Evolutionary conservation across 352 stramenopile genomes (phyloP), one percentile per base, ranked within the genome.

Genomic region (Phytophthora tubulina): DNA sequence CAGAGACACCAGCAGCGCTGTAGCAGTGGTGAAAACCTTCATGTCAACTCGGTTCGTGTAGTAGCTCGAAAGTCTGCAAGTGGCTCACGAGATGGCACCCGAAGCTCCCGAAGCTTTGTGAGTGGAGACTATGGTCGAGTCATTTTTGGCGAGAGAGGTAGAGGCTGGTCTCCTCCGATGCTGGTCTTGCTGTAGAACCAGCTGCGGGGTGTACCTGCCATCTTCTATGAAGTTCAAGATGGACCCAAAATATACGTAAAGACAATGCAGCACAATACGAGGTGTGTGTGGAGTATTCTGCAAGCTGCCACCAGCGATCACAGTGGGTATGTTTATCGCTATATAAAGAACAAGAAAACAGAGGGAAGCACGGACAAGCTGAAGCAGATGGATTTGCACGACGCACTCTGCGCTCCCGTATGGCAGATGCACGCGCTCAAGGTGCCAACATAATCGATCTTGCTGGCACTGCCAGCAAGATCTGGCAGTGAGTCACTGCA

Each of bases 11-110:
- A 73, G 9, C 2, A 70, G 30, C 15, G 61, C 60, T 31, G 55
- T 58, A 59, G 52, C 51, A 54, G 53, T 54, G 36, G 72, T 27
- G 52, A 68, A 44, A 36, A 70, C 46, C 52, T 79, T 79, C 72
- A 79, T 79, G 27, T 33, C n/a, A n/a, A 45, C 31, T 48, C 45
- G 45, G 9, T 58, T 69, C 33, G 6, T 60, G 51, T 45, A 13
- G 4, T n/a, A 48, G 21, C 46, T 52, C 17, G 63, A 54, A 61
- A 71, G 63, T 75, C 5, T 51, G 67, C 54, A 71, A 75, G 54
- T 75, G 67, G 38, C 42, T 62, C 54, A 60, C 41, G 10, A 57
- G 55, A 61, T 66, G 55, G 51, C 50, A 55, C 17, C 11, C 49
- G 36, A 52, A 51, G 4, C 15, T 21, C 14, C 21, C 21, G 21